Conservation (phyloP, 1,139 yeast species). For the Candida mesenterica region DNA sequence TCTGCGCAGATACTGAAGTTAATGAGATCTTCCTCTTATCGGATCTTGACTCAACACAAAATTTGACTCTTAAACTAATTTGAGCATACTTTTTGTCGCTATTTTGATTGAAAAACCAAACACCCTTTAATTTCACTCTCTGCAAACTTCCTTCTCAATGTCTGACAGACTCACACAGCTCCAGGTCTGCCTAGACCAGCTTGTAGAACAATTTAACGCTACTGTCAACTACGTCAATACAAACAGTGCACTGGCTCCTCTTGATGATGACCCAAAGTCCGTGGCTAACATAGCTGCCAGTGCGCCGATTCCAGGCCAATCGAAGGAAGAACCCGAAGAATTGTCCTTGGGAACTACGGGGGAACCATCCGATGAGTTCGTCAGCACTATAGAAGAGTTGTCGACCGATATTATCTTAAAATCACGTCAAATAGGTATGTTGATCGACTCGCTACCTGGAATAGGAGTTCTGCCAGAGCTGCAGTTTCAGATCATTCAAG, state of each 20-base stretch:
- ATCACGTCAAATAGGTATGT: conserved; percentile 79
- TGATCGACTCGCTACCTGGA: conserved; percentile 90
- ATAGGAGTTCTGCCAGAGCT: conserved; percentile 79
- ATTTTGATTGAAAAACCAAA: neutral
- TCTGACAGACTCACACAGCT: conserved; percentile 90
- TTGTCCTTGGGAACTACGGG: conserved; percentile 5
- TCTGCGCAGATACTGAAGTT: too few relatives aligned
- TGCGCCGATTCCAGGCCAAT: conserved; percentile 50
- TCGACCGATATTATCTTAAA: conserved; percentile 83
- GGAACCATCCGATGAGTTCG: conserved; percentile 30
- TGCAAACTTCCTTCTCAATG: conserved; percentile 33
- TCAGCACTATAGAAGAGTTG: conserved; percentile 64
- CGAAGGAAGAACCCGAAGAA: conserved; percentile 37
- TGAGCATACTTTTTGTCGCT: too few relatives aligned
- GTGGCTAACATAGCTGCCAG: conserved; percentile 42
- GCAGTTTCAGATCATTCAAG: conserved; percentile 64
- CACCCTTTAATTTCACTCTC: neutral
- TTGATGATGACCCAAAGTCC: conserved; percentile 41
- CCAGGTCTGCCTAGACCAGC: conserved; percentile 87
- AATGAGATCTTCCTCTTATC: too few relatives aligned
- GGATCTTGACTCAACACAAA: too few relatives aligned
- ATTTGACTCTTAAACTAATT: too few relatives aligned
- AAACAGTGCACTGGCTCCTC: conserved; percentile 37
- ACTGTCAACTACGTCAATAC: conserved; percentile 80
- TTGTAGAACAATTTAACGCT: conserved; percentile 89